Base-by-base conservation (phyloP, 2,329 filamentous ascomycete species). In the Aspergillus calidoustus region DNA sequence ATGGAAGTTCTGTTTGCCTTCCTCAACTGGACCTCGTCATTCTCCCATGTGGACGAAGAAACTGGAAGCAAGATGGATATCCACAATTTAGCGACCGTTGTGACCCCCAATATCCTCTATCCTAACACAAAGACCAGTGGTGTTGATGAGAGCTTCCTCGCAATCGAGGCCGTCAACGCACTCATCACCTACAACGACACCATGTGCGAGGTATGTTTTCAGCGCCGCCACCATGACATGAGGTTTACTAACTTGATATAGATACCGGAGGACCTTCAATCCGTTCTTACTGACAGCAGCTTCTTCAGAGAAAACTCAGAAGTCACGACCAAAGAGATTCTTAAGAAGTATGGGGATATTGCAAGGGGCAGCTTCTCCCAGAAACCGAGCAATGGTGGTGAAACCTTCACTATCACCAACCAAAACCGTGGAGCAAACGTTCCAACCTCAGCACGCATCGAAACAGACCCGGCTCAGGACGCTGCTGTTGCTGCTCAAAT, bases 51-150 rank as follows among this genome's bases (percentile, higher is more conserved):
- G 15, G 95, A 99, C 70, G 95, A 99, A 72, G 95, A 99, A 75
- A 91, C 91, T 23, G 95, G 95, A 28, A 97, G 94, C 69, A 97
- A 98, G 83, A 99, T 99, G 95, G 95, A 99, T 75, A 91, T 96
- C 57, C 93, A 96, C 81, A 99, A 99, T 73, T 85, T 99, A 65
- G 92, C 95, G 3, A 98, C 96, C 3, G 95, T 99, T 65, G 97
- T 99, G 77, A 93, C 94, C 5, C 95, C 95, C 0, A 99, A 99
- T 71, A 92, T 99, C 64, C 84, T 97, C 13, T 93, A 91, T 69
- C 91, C 89, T 67, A 87, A 82, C 67, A 80, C 85, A 47, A 90
- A 89, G 74, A 84, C 83, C 7, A 87, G 86, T 48, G 86, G 93
- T 66, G 94, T 96, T 68, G 88, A 89, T 71, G 93, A 97, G 69